Evolutionary conservation across 1,284 basidiomycete species (phyloP).

Genomic region (Mycena sp.): DNA sequence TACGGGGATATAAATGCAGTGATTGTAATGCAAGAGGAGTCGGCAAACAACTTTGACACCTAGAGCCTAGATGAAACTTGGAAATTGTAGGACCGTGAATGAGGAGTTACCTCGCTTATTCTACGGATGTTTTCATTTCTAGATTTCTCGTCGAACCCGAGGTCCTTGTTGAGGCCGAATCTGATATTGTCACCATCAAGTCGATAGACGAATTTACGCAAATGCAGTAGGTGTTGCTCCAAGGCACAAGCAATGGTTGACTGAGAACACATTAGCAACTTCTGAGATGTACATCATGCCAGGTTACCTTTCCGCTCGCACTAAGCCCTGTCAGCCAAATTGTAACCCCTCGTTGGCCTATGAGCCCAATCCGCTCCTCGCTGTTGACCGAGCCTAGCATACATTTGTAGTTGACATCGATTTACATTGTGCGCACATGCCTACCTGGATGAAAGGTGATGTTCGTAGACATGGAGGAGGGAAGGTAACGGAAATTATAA

Average conservation of each 20-base stretch:
- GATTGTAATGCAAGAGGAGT: conserved; percentile 86
- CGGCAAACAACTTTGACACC: conserved; percentile 96
- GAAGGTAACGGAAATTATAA: background rate
- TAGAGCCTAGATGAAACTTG: conserved; percentile 42
- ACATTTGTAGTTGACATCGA: background rate
- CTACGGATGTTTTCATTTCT: conserved; percentile 98
- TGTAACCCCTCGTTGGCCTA: conserved; percentile 87
- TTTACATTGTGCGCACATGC: background rate
- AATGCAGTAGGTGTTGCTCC: conserved; percentile 94
- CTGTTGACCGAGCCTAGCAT: conserved; percentile 76
- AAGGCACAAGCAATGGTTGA: conserved; percentile 98
- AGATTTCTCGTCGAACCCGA: conserved; percentile 96
- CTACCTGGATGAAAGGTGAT: conserved; percentile 81
- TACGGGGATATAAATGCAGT: conserved; percentile 99
- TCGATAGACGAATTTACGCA: conserved; percentile 88
- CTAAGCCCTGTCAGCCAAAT: conserved; percentile 97
- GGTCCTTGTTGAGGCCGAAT: conserved; percentile 97
- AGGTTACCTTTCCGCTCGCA: conserved; percentile 85
- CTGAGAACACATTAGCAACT: conserved; percentile 51
- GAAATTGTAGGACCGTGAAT: too few species aligned
- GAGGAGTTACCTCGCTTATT: conserved; percentile 89
- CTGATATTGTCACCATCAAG: conserved; percentile 98
- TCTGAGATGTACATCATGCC: background rate
- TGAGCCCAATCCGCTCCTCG: conserved; percentile 72
- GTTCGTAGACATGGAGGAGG: conserved; percentile 77